phyloP scores from a whole-genome alignment of 495 filamentous ascomycete genomes.

The Xylaria bambusicola region DNA sequence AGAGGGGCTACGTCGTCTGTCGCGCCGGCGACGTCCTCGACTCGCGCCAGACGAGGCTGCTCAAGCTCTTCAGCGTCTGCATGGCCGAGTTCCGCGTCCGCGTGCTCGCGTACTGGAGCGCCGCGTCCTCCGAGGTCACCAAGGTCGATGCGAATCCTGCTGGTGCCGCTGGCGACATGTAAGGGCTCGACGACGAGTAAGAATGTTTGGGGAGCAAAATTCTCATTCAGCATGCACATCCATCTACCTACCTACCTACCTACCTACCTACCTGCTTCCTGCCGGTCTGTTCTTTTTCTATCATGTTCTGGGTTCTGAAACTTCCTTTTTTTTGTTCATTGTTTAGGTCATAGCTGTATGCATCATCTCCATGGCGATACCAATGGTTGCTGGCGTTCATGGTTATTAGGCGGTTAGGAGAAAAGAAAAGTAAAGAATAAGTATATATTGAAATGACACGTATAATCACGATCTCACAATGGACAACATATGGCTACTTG shows the following conservation, averaged over 20 bases:
- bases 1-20: constrained; percentile 68
- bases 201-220: no score
- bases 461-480: constrained; percentile 10
- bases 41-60: constrained; percentile 81
- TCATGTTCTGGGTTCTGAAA: constrained; percentile 1
- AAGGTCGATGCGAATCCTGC: constrained; percentile 40
- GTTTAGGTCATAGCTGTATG: constrained; percentile 11
- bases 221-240: no score
- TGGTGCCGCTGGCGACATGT: constrained; percentile 26
- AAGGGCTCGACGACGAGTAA: constrained; percentile 30
- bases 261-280: not conserved
- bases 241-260: no score
- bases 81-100: constrained; percentile 85
- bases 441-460: constrained; percentile 10
- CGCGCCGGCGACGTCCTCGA: constrained; percentile 79
- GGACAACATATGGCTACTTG: not conserved
- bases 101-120: constrained; percentile 73
- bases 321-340: not conserved
- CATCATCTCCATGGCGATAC: constrained; percentile 33
- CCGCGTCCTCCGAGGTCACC: constrained; percentile 59
- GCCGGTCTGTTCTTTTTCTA: no score
- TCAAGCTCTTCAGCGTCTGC: constrained; percentile 91
- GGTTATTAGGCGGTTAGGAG: constrained; percentile 16
- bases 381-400: constrained; percentile 36
- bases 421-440: constrained; percentile 18